Base-by-base conservation (phyloP, 192 early-diverging fungal species). In the Podila epicladia region DNA sequence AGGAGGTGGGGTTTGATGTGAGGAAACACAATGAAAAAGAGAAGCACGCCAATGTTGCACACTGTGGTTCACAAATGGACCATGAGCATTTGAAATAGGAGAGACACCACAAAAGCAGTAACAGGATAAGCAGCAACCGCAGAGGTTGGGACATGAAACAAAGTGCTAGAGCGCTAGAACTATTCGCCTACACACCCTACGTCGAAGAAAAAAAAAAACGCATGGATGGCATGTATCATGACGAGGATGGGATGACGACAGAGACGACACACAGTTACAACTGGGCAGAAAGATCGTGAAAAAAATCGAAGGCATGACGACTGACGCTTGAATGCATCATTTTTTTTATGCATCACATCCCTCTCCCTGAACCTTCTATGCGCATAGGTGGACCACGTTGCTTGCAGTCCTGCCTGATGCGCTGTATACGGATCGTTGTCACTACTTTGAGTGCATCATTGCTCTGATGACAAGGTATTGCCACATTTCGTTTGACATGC, bases 381-480 rank as follows among this genome's bases (percentile, higher is more conserved):
- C 5, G 4, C n/a, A 9, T 45, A 86, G 85, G 85, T 86, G 85
- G 85, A 74, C 69, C 13, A 66, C 78, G 7, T 64, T 86, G 41
- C 69, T 86, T 13, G 64, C 58, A 13, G 71, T 62, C 3, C 53
- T 84, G 8, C 79, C 72, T 24, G 82, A 84, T 65, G 76, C 76
- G 0, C 71, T 71, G 2, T 82, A 84, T 55, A 79, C 77, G 19
- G 85, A 84, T 70, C 71, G 85, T 55, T 73, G 69, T 29, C 75
- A 82, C 61, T 86, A 86, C 62, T 86, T 84, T 75, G 85, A 86
- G 11, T 76, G 79, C 62, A 82, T 86, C 38, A 49, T 86, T 15
- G 85, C 79, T 11, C 73, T 74, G 19, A 80, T 75, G 73, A 61
- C 72, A 48, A 65, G 76, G 75, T 71, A 74, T 49, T 28, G 62